These are phyloP conservation scores for Metschnikowia chrysomelidarum DNA, from an alignment of 805 yeast genomes.

Conservation along the genomic window DNA sequence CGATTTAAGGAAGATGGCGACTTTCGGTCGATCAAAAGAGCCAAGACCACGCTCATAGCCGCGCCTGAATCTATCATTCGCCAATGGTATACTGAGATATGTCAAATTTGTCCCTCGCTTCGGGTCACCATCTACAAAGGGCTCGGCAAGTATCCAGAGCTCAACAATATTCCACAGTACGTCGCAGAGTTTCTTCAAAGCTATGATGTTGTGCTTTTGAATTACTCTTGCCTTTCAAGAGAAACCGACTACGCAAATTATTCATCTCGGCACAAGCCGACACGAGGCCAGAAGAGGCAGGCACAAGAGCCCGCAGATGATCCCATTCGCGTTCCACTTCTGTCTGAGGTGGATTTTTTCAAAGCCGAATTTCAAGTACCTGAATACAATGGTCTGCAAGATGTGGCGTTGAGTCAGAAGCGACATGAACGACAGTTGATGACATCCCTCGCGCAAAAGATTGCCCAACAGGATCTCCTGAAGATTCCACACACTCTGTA, in stretches of 20 bases:
- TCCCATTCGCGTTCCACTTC: too few relatives aligned
- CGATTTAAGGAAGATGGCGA: constrained; percentile 37
- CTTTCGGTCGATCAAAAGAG: constrained; percentile 44
- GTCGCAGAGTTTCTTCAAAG: constrained; percentile 55
- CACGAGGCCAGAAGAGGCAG: constrained; percentile 27
- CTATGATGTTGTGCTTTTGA: constrained; percentile 77
- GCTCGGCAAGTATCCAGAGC: constrained; percentile 25
- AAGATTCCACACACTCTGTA: constrained; percentile 17
- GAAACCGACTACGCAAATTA: constrained; percentile 81
- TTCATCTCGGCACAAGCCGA: constrained; percentile 54
- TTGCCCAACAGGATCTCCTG: constrained; percentile 10
- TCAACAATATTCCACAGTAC: constrained; percentile 31
- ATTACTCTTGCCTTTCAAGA: constrained; percentile 65
- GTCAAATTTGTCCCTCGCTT: constrained; percentile 54
- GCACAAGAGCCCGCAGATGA: constrained; percentile 4
- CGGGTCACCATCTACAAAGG: constrained; percentile 68
- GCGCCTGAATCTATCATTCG: constrained; percentile 80
- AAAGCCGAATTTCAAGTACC: constrained; percentile 14
- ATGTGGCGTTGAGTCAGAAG: constrained; percentile 13
- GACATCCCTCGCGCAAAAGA: constrained; percentile 12
- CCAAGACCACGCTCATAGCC: constrained; percentile 75
- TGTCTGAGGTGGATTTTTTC: constrained; percentile 9
- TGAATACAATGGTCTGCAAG: constrained; percentile 6
- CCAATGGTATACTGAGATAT: constrained; percentile 85
- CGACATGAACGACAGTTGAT: constrained; percentile 16